Base-by-base conservation (phyloP, 2,329 filamentous ascomycete genomes). In the Aspergillus arachidicola region DNA sequence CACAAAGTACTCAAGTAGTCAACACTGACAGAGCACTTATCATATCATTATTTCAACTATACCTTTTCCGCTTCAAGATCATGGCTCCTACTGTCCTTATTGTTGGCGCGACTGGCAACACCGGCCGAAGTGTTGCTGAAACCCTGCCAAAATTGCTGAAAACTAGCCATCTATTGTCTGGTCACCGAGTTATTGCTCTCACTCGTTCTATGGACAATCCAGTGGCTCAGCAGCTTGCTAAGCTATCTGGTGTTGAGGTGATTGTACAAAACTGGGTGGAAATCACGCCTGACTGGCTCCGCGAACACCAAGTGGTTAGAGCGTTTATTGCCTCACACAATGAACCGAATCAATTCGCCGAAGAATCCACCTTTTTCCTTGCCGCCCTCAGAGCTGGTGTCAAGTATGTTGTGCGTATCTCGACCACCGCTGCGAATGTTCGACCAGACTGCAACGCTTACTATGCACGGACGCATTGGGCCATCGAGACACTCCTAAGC, bases 391-490 rank as follows among this genome's bases (percentile, higher is more conserved):
- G 68, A 3, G 79, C 76, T 1, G 74, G 78, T 16, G 75, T 82
- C 4, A 65, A 79, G 54, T 82, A 82, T 57, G 73, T 82, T 9
- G 79, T 82, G 6, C 76, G 78, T 1, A 78, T 82, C 62, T 81
- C 78, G 0, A 82, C 80, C 0, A 78, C 71, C 0, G 75, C 75
- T 1, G 66, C 72, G 0, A 78, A 78, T 28, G 75, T 81, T 3
- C 70, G 69, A n/a, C 77, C 80, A 0, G 73, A 77, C 58, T 73
- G 19, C 51, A 45, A 26, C 1, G 74, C 72, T 0, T 81, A 77
- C 64, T 81, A 82, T 59, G 56, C 75, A 4, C 72, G 79, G 6
- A 46, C 67, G 0, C 78, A 82, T 57, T 81, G 79, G 79, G 80
- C 79, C 0, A 76, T 82, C 23, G 79, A 82, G 66, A 23, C 68